Percentiles rank a stretch among this genome's conserved stretches.
phyloP scores from a whole-genome alignment of 2,329 filamentous ascomycete species.

The Pseudogymnoascus sp. region DNA sequence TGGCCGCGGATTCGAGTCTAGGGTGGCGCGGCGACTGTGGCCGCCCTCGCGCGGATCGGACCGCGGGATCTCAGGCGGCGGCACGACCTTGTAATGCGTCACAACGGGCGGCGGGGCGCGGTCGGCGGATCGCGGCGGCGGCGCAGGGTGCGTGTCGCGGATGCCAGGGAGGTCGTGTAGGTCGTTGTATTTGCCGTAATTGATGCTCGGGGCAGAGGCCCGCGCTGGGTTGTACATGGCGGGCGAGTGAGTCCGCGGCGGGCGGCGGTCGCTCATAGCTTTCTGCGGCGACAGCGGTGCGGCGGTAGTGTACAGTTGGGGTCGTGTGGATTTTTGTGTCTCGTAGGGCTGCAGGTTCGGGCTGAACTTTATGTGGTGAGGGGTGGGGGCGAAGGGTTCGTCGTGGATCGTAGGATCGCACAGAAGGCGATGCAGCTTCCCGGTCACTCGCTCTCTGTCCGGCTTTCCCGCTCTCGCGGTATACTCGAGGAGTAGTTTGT shows the following conservation, averaged over 20 bases:
- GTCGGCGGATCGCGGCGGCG: conserved; percentile 32
- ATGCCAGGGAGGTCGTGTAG: conserved; percentile 43
- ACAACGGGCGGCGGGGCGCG: conserved; percentile 35
- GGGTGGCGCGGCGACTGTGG: conserved; percentile 38
- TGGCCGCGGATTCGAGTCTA: conserved; percentile 42
- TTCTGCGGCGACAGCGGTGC: background rate
- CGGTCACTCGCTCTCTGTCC: background rate
- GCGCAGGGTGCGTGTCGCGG: conserved; percentile 28
- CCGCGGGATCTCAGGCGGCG: conserved; percentile 35
- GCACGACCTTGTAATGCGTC: conserved; percentile 48
- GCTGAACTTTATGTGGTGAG: background rate
- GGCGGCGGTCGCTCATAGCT: conserved; percentile 38
- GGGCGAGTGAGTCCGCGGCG: conserved; percentile 36
- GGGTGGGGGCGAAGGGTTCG: background rate
- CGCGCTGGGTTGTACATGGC: conserved; percentile 41
- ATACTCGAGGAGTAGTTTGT: background rate
- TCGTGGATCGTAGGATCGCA: background rate
- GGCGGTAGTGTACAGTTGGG: background rate
- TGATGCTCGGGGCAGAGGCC: conserved; percentile 44
- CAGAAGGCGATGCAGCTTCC: background rate
- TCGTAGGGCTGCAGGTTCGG: background rate
- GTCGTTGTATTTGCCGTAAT: conserved; percentile 44
- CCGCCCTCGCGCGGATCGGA: conserved; percentile 40
- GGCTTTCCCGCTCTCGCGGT: background rate
- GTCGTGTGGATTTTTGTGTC: background rate